Conservation (phyloP, 1,284 basidiomycete genomes). For the Sanghuangporus baumii region DNA sequence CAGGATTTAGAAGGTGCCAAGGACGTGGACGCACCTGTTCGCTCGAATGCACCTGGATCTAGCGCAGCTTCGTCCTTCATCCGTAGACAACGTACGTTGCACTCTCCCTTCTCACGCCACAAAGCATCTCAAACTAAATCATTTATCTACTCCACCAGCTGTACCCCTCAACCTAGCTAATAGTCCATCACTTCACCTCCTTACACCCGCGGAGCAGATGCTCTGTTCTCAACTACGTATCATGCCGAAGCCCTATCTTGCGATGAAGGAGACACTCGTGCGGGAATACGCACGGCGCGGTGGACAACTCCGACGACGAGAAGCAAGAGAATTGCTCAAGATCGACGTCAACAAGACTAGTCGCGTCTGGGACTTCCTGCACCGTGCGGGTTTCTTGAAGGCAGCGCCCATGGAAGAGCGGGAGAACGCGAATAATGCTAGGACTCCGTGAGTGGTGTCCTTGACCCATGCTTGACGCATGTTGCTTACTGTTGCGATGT, state of each 20-base stretch:
- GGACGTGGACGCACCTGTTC: constrained; percentile 39
- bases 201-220: constrained; percentile 79
- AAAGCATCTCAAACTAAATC: not conserved
- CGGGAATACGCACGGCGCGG: constrained; percentile 88
- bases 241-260: constrained; percentile 86
- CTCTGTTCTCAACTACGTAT: constrained; percentile 88
- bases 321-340: constrained; percentile 84
- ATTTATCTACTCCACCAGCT: constrained; percentile 32
- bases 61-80: constrained; percentile 41
- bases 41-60: constrained; percentile 37
- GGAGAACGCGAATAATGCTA: not conserved
- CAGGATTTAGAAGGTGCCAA: constrained; percentile 45
- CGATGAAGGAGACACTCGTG: constrained; percentile 88
- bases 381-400: constrained; percentile 70
- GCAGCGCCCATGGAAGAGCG: constrained; percentile 35
- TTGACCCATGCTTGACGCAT: not conserved
- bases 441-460: constrained; percentile 12
- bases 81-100: not conserved
- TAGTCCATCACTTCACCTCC: constrained; percentile 80
- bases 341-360: constrained; percentile 91
- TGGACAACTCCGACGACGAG: constrained; percentile 77
- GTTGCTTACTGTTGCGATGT: not conserved
- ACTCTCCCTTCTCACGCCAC: not conserved
- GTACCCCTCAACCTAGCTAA: constrained; percentile 83
- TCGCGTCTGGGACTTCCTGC: constrained; percentile 85